Base-by-base conservation (phyloP, 2,329 filamentous ascomycete genomes). In the Aureobasidium zeae region DNA sequence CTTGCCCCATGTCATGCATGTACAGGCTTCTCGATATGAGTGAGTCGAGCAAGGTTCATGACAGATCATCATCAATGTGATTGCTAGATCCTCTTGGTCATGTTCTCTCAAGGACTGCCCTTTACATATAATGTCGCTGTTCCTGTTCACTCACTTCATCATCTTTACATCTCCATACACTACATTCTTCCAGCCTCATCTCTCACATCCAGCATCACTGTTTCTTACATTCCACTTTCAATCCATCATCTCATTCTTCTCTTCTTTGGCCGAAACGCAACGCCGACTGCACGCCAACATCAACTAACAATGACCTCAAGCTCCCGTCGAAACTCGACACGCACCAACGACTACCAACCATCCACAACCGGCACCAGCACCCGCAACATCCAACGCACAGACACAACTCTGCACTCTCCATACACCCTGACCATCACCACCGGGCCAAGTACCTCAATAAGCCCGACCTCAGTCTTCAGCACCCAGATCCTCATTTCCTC, bases 401-500 rank as follows among this genome's bases (percentile, higher is more conserved):
- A 8, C 17, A 12, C 21, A 8, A 4, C 5, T 4, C 4, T 19
- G 5, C 15, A 28, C 6, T 42, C 39, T 3, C 21, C 39, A 9
- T 43, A 43, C 22, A 19, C 30, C 12, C 15, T 43, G 6, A 34
- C 21, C 30, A 13, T 43, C 29, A 30, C 26, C 11, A 19, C 30
- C 12, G 4, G 21, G 2, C 39, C 39, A 5, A 13, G 29, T 12
- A 6, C 39, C 15, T 20, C 21, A 8, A 3, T 43, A 12, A 5
- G 13, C 22, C 16, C 39, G 6, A 24, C 21, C n/a, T 20, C 21
- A 7, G 13, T n/a, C 30, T 43, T 43, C 30, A 21, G 2, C 5
- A 34, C 22, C 30, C 19, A 16, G 20, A 25, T 43, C 39, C 30
- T 43, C 3, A 34, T 43, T 7, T 19, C 21, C 29, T 10, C 39